A percentile compares a stretch with the other conserved stretches of the same genome.
These are phyloP conservation scores for Terfezia claveryi DNA, from an alignment of 495 filamentous ascomycete genomes.

Conservation along the genomic window DNA sequence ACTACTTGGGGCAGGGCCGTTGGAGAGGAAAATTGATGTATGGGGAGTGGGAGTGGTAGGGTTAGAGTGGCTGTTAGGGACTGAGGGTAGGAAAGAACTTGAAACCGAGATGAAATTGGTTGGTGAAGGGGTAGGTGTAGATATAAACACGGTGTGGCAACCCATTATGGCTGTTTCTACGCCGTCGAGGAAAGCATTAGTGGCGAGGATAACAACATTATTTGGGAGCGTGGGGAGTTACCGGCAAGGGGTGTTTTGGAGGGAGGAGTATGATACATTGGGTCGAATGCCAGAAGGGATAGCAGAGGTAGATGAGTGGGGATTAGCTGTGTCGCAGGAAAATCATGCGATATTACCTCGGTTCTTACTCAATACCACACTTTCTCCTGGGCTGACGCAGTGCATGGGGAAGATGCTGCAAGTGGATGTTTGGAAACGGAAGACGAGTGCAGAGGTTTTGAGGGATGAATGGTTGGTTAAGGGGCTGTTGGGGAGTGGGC, in stretches of 20 bases:
- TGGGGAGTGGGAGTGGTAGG: conserved; percentile 17
- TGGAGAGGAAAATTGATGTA: conserved; percentile 14
- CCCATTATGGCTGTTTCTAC: neutral
- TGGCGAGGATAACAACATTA: neutral
- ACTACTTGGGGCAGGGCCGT: conserved; percentile 11
- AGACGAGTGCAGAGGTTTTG: conserved; percentile 7
- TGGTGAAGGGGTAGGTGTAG: too few relatives aligned
- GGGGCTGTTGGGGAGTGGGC: conserved; percentile 13
- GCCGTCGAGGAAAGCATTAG: conserved; percentile 2
- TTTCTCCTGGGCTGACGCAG: too few relatives aligned
- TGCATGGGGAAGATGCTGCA: conserved; percentile 3
- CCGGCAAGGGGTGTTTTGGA: neutral
- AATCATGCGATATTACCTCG: neutral
- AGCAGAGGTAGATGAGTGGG: conserved; percentile 2
- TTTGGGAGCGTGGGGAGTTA: neutral
- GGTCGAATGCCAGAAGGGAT: neutral
- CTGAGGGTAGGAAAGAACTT: neutral
- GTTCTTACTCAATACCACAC: too few relatives aligned
- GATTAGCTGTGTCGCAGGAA: conserved; percentile 3
- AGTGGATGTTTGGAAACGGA: conserved; percentile 5
- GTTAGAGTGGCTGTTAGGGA: conserved; percentile 9
- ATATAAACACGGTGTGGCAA: too few relatives aligned
- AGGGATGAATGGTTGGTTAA: conserved; percentile 12
- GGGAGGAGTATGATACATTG: neutral
- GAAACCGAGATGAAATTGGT: too few relatives aligned